Conservation (phyloP, 148 eudicot genomes). For the Rheum nobile region DNA sequence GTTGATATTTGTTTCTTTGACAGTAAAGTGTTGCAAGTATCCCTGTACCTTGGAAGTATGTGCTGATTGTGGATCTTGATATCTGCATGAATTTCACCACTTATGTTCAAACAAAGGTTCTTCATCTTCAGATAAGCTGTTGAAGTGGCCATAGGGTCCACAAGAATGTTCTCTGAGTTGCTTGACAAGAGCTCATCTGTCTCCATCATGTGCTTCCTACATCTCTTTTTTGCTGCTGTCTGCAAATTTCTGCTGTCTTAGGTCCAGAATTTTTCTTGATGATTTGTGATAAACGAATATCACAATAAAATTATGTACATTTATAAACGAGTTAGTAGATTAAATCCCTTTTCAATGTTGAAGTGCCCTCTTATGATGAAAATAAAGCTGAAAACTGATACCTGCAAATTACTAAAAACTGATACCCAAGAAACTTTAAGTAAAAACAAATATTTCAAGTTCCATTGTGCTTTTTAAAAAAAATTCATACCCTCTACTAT, state of each 20-base stretch:
- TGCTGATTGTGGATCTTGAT: conserved; percentile 73
- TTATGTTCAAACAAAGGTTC: conserved; percentile 49
- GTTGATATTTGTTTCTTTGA: background rate
- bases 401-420: background rate
- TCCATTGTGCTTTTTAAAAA: too few species aligned
- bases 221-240: conserved; percentile 79
- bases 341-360: background rate
- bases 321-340: background rate
- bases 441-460: too few species aligned
- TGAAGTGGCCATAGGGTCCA: conserved; percentile 53
- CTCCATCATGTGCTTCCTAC: conserved; percentile 70
- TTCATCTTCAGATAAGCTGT: conserved; percentile 85
- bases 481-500: too few species aligned
- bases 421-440: background rate
- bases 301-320: background rate
- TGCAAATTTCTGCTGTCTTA: conserved; percentile 12
- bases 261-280: background rate
- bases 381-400: background rate
- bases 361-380: background rate
- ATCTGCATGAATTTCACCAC: conserved; percentile 63
- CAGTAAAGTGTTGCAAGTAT: too few species aligned
- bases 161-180: conserved; percentile 53
- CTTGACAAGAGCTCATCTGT: conserved; percentile 67
- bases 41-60: conserved; percentile 63
- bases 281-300: background rate